phyloP scores from a whole-genome alignment of 1,284 basidiomycete genomes.

The Bondarzewia mesenterica region DNA sequence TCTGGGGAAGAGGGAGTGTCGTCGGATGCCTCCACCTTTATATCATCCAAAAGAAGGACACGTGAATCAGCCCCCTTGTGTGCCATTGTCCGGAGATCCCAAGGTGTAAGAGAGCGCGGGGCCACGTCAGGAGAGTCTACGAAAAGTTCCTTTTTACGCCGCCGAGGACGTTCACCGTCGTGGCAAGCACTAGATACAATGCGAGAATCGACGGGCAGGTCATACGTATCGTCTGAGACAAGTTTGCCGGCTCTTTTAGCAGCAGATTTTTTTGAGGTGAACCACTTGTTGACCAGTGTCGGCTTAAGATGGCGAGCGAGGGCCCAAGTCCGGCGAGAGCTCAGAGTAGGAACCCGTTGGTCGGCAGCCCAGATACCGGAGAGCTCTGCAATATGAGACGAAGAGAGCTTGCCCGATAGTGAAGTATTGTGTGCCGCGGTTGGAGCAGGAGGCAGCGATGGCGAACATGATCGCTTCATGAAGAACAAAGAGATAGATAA shows the following conservation, averaged over 20 bases:
- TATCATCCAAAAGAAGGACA: too few relatives aligned
- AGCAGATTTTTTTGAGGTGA: constrained; percentile 1
- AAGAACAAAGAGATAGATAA: too few relatives aligned
- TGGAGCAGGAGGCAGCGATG: background rate
- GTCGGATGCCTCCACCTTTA: too few relatives aligned
- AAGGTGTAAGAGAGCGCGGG: background rate
- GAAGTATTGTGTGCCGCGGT: background rate
- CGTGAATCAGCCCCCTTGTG: too few relatives aligned
- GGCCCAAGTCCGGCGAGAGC: constrained; percentile 9
- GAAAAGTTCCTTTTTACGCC: background rate
- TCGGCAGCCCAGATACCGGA: constrained; percentile 7
- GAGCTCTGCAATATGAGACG: constrained; percentile 2
- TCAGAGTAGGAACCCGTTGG: constrained; percentile 6
- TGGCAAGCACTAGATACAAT: background rate
- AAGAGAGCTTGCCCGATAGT: background rate
- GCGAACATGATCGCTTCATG: too few relatives aligned
- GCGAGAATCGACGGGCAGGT: background rate
- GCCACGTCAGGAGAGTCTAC: background rate
- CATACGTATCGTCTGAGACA: background rate
- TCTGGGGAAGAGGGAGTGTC: too few relatives aligned
- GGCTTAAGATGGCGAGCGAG: constrained; percentile 3
- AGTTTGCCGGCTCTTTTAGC: background rate
- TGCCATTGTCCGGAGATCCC: too few relatives aligned
- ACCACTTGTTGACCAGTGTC: constrained; percentile 9
- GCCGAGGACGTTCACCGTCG: background rate